These are phyloP conservation scores for Ophiostoma sp. DNA, from an alignment of 2,329 filamentous ascomycete genomes.

Conservation along the genomic window DNA sequence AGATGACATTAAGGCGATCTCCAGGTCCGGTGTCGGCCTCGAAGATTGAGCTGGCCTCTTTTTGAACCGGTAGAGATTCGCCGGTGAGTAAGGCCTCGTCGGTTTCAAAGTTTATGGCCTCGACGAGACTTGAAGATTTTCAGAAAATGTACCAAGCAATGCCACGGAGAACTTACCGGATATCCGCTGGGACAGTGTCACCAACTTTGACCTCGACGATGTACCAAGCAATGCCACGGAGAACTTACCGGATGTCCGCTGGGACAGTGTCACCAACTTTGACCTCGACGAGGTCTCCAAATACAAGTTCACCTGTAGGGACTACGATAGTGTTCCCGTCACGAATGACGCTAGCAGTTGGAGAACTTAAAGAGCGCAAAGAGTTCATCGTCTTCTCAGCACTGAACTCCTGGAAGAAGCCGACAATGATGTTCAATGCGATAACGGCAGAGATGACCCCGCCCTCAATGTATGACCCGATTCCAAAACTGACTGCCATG, in stretches of 20 bases:
- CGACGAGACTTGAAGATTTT: too few relatives aligned
- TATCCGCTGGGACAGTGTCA: conserved; percentile 72
- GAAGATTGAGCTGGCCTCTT: conserved; percentile 54
- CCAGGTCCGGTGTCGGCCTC: conserved; percentile 51
- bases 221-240: too few relatives aligned
- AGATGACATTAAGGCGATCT: conserved; percentile 73
- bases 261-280: conserved; percentile 74
- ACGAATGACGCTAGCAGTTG: conserved; percentile 61
- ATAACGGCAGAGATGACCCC: conserved; percentile 40
- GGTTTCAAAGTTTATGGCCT: conserved; percentile 75
- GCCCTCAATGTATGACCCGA: conserved; percentile 48
- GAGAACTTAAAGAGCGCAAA: conserved; percentile 60
- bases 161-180: too few relatives aligned
- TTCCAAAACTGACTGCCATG: conserved; percentile 69
- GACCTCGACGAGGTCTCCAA: conserved; percentile 67
- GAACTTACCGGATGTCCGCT: conserved; percentile 69
- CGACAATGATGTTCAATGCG: conserved; percentile 66
- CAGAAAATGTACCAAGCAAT: too few relatives aligned
- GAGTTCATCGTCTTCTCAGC: conserved; percentile 69
- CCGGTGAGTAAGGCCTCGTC: conserved; percentile 78
- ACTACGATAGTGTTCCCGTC: conserved; percentile 59
- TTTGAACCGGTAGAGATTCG: conserved; percentile 71
- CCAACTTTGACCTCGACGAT: conserved; percentile 66
- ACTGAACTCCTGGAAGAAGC: conserved; percentile 64
- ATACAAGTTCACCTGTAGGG: conserved; percentile 62